Percentiles rank a stretch among this genome's conserved stretches.
Evolutionary conservation across 345 rosid genomes (phyloP).

Genomic region (Clarkia xantiana): DNA sequence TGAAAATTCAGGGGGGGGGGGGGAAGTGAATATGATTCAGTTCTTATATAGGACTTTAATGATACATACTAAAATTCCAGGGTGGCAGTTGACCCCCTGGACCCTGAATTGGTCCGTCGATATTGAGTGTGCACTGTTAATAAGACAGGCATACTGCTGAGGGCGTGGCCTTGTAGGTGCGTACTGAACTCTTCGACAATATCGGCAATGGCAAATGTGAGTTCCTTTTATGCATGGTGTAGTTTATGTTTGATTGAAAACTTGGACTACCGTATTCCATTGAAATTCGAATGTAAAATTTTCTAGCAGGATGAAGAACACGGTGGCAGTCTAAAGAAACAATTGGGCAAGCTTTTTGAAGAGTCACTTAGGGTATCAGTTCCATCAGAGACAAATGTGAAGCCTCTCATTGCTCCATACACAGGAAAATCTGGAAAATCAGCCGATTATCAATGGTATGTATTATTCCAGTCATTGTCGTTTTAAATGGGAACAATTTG

Average conservation of each 20-base stretch:
- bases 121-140: conserved; percentile 18
- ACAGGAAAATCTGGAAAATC: conserved; percentile 63
- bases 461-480: not conserved
- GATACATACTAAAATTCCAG: no score
- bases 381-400: conserved; percentile 46
- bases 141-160: conserved; percentile 65
- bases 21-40: no score
- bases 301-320: conserved; percentile 35
- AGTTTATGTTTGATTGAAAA: not conserved
- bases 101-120: no score
- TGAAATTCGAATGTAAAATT: not conserved
- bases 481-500: not conserved
- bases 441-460: conserved; percentile 87
- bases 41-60: no score
- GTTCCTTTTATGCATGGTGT: conserved; percentile 7
- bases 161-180: conserved; percentile 33
- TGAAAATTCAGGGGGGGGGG: no score
- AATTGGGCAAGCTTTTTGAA: conserved; percentile 48
- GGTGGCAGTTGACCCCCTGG: no score
- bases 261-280: not conserved
- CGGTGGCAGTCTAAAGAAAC: conserved; percentile 44
- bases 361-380: conserved; percentile 40
- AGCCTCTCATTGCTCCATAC: conserved; percentile 57
- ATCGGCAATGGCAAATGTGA: conserved; percentile 58
- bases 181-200: conserved; percentile 15